Evolutionary conservation across 805 yeast species (phyloP).

Genomic region (Kockiozyma suomiensis): DNA sequence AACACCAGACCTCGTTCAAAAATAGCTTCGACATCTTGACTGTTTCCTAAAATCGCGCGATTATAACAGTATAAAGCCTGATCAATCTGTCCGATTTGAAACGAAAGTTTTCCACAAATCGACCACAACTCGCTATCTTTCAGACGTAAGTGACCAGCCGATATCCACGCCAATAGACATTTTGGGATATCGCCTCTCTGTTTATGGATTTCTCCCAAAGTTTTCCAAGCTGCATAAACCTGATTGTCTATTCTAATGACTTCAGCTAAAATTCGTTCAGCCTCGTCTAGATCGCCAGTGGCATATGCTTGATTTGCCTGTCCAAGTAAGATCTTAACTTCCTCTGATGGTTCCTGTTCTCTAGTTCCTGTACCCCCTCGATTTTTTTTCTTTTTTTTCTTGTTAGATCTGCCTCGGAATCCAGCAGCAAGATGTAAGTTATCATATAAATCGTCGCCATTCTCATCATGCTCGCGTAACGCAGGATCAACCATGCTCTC

Average conservation of each 20-base stretch:
- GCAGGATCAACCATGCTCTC: slow-evolving; percentile 13
- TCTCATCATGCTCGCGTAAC: slow-evolving; percentile 2
- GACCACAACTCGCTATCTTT: slow-evolving; percentile 80
- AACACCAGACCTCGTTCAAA: slow-evolving; percentile 69
- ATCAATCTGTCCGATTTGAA: slow-evolving; percentile 54
- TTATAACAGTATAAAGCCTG: slow-evolving; percentile 82
- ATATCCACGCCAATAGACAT: slow-evolving; percentile 77
- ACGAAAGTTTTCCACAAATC: slow-evolving; percentile 55
- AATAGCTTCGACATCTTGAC: slow-evolving; percentile 57
- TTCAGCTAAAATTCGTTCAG: slow-evolving; percentile 43
- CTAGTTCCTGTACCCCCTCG: slow-evolving; percentile 9
- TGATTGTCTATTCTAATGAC: slow-evolving; percentile 78
- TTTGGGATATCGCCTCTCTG: slow-evolving; percentile 66
- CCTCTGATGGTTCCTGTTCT: slow-evolving; percentile 51
- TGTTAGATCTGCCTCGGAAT: slow-evolving; percentile 1
- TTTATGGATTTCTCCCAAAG: slow-evolving; percentile 80
- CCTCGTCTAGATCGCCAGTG: slow-evolving; percentile 51
- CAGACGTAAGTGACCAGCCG: slow-evolving; percentile 77
- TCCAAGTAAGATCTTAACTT: slow-evolving; percentile 65
- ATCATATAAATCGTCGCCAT: slow-evolving; percentile 9
- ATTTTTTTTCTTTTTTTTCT: slow-evolving; percentile 7
- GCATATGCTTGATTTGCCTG: slow-evolving; percentile 83
- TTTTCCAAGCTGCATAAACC: slow-evolving; percentile 81
- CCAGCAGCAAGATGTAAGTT: slow-evolving; percentile 24
- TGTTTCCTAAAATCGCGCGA: slow-evolving; percentile 57